Conservation (phyloP, 805 yeast genomes). For the Saturnispora sekii region DNA sequence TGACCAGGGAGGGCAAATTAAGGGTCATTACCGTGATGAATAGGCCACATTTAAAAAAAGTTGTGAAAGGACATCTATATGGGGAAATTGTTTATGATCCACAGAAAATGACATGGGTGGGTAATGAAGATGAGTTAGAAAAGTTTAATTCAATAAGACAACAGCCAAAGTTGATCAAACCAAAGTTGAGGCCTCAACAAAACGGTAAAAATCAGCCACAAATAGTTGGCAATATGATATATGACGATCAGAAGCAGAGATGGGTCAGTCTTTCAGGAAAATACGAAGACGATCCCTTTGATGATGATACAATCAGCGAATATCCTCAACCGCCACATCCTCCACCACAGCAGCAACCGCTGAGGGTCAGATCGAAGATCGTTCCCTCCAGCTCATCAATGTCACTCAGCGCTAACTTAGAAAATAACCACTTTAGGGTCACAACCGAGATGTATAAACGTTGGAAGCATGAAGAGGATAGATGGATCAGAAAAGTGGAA, state of each 20-base stretch:
- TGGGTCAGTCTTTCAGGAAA: constrained; percentile 47
- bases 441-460: constrained; percentile 19
- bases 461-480: constrained; percentile 26
- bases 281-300: constrained; percentile 37
- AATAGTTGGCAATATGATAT: constrained; percentile 46
- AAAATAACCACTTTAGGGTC: constrained; percentile 16
- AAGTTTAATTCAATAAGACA: constrained; percentile 39
- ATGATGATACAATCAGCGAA: constrained; percentile 28
- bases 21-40: constrained; percentile 24
- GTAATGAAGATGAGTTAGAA: constrained; percentile 48
- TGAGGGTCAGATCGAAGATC: constrained; percentile 1
- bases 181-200: constrained; percentile 11
- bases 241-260: constrained; percentile 44
- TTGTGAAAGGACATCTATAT: constrained; percentile 23
- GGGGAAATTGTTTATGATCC: constrained; percentile 48
- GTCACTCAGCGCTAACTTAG: constrained; percentile 9
- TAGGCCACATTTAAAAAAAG: constrained; percentile 18
- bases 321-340: neutral
- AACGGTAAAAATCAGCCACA: constrained; percentile 17
- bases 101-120: constrained; percentile 47
- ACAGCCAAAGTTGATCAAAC: constrained; percentile 4
- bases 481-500: constrained; percentile 29
- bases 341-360: neutral
- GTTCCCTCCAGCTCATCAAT: constrained; percentile 12
- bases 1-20: constrained; percentile 26